Percentiles rank a stretch among this genome's conserved stretches.
Evolutionary conservation across 2,329 filamentous ascomycete species (phyloP).

Genomic region (Chaetomium globosum): DNA sequence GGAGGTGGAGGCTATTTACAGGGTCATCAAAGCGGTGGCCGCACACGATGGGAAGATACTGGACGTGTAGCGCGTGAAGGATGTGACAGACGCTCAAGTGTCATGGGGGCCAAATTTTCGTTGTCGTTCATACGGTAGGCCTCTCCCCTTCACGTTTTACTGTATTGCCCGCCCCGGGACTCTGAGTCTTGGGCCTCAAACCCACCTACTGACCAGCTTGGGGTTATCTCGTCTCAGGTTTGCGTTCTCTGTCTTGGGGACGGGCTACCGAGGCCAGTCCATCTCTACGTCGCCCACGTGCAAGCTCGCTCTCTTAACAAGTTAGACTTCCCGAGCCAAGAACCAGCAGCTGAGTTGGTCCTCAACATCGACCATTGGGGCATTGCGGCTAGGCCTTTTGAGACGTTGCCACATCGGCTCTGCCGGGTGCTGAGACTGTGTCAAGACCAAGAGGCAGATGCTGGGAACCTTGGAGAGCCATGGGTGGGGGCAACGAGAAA

Average conservation of each 20-base stretch:
- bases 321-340: conserved; percentile 7
- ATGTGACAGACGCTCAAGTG: too few species aligned
- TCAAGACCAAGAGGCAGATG: neutral
- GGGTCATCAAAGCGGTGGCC: too few species aligned
- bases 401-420: conserved; percentile 3
- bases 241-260: neutral
- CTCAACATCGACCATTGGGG: conserved; percentile 14
- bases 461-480: neutral
- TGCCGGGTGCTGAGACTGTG: neutral
- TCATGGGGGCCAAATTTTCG: too few species aligned
- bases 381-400: conserved; percentile 6
- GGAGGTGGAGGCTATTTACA: too few species aligned
- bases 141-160: neutral
- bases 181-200: neutral
- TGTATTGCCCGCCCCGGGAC: neutral
- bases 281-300: conserved; percentile 13
- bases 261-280: neutral
- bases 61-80: too few species aligned
- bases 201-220: neutral
- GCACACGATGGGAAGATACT: too few species aligned
- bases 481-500: neutral
- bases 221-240: conserved; percentile 4
- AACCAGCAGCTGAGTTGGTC: neutral
- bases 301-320: conserved; percentile 11
- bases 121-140: neutral